Percentiles rank a stretch among this genome's conserved stretches.
These are phyloP conservation scores for Melampsora americana DNA, from an alignment of 1,284 basidiomycete genomes.

Conservation along the genomic window DNA sequence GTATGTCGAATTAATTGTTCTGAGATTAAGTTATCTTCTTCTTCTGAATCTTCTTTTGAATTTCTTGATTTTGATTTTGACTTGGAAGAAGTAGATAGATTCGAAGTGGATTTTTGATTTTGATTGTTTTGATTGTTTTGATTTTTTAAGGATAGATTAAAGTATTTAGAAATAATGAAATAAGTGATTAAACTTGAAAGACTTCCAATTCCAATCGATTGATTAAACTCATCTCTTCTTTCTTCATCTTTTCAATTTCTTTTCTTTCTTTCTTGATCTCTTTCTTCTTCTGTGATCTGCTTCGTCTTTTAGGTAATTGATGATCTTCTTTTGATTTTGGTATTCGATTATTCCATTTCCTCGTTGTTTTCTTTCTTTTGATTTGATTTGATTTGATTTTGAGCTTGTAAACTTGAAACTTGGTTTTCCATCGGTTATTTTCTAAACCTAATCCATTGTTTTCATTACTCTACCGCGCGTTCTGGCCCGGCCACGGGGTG, in stretches of 20 bases:
- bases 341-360: no score
- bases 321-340: no score
- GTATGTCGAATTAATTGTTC: constrained; percentile 86
- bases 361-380: no score
- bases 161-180: neutral
- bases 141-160: neutral
- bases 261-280: no score
- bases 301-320: no score
- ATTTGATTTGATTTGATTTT: no score
- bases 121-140: neutral
- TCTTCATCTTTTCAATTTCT: no score
- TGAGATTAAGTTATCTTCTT: constrained; percentile 54
- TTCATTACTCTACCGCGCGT: neutral
- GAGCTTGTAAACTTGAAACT: neutral
- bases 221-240: no score
- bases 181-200: no score
- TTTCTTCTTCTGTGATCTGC: no score
- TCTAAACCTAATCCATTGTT: neutral
- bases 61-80: neutral
- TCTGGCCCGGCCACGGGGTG: neutral
- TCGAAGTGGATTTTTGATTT: neutral
- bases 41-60: neutral
- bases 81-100: neutral
- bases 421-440: neutral
- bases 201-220: no score